Percentiles rank a stretch among this genome's conserved stretches.
Conservation (phyloP, 768 basidiomycete genomes). For the Lactifluus piperatus region DNA sequence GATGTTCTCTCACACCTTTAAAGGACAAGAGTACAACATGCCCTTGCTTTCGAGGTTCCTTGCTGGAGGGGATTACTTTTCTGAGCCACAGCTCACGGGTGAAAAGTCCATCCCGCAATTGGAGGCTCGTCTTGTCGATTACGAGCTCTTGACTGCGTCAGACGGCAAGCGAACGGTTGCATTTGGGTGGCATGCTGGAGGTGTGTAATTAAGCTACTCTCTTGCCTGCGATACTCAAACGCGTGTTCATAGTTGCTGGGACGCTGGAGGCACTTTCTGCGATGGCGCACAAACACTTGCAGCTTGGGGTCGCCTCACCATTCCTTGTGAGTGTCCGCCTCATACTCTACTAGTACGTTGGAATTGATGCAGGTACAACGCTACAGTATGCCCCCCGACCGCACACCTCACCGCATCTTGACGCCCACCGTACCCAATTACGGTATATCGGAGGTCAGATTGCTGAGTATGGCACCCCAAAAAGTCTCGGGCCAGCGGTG, state of each 20-base stretch:
- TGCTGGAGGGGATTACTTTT: slow-evolving; percentile 9
- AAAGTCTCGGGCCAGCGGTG: slow-evolving; percentile 64
- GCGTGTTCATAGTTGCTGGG: slow-evolving; percentile 58
- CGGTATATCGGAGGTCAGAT: slow-evolving; percentile 51
- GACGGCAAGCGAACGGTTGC: slow-evolving; percentile 73
- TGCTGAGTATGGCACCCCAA: slow-evolving; percentile 45
- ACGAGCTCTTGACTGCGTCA: slow-evolving; percentile 62
- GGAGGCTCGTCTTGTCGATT: slow-evolving; percentile 64
- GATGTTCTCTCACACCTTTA: slow-evolving; percentile 90
- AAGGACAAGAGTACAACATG: slow-evolving; percentile 83
- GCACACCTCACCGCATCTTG: slow-evolving; percentile 57
- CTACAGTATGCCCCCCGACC: slow-evolving; percentile 72
- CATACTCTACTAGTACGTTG: neutral
- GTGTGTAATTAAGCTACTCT: slow-evolving; percentile 32
- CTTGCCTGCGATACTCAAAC: neutral
- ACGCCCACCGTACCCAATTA: slow-evolving; percentile 45
- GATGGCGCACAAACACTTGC: slow-evolving; percentile 70
- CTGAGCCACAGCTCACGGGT: neutral
- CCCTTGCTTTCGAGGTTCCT: slow-evolving; percentile 63
- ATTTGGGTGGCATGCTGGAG: slow-evolving; percentile 91
- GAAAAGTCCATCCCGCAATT: slow-evolving; percentile 6
- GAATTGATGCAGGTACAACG: neutral
- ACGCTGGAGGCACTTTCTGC: slow-evolving; percentile 73
- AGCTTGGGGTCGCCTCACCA: slow-evolving; percentile 71
- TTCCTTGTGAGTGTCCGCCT: slow-evolving; percentile 54